A percentile compares a stretch with the other conserved stretches of the same genome.
Evolutionary conservation across 73 alveolate species (phyloP).

Genomic region (Paraurostyla sp.): DNA sequence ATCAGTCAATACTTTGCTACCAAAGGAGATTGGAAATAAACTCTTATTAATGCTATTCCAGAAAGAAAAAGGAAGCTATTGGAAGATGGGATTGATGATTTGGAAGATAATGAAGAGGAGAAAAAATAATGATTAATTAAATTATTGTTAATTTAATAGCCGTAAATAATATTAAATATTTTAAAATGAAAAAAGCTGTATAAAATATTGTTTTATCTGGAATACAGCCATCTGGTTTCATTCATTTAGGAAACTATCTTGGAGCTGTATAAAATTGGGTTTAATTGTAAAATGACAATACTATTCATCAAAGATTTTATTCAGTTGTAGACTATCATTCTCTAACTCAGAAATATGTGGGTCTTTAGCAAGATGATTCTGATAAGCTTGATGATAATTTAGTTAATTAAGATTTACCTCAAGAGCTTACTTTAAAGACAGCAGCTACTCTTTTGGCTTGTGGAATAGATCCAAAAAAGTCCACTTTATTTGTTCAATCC

Average conservation of each 20-base stretch:
- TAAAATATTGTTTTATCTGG: slow-evolving; percentile 84
- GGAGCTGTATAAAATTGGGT: slow-evolving; percentile 95
- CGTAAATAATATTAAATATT: background rate
- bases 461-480: slow-evolving; percentile 83
- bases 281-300: slow-evolving; percentile 70
- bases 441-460: slow-evolving; percentile 91
- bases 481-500: slow-evolving; percentile 82
- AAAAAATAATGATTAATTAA: background rate
- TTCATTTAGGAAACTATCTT: slow-evolving; percentile 91
- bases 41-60: slow-evolving; percentile 33
- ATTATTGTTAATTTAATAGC: background rate
- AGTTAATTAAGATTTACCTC: slow-evolving; percentile 58
- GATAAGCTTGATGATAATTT: background rate
- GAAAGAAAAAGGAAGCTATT: slow-evolving; percentile 29
- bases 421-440: slow-evolving; percentile 74
- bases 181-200: background rate
- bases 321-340: slow-evolving; percentile 93
- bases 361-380: background rate
- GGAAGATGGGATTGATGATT: background rate
- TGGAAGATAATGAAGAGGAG: background rate
- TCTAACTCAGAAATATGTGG: slow-evolving; percentile 72
- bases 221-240: slow-evolving; percentile 92
- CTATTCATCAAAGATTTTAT: slow-evolving; percentile 66
- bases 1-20: background rate
- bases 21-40: slow-evolving; percentile 45